Percentiles rank a stretch among this genome's conserved stretches.
These are phyloP conservation scores for Cyberlindnera euphorbiiphila DNA, from an alignment of 805 yeast genomes.

Conservation along the genomic window DNA sequence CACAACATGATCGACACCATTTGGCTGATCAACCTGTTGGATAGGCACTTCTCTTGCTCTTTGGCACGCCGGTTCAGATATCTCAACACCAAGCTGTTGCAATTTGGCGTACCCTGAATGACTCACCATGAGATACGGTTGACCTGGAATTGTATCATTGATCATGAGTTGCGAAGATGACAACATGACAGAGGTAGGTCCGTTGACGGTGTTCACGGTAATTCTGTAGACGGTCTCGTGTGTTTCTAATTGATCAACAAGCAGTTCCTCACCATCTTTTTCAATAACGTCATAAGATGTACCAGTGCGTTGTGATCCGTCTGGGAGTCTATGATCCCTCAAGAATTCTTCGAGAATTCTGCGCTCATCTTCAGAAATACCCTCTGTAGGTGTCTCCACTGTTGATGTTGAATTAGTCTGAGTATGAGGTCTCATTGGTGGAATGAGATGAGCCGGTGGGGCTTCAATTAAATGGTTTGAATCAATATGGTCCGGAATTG, in stretches of 20 bases:
- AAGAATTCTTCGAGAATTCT: conserved; percentile 6
- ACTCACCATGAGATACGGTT: conserved; percentile 28
- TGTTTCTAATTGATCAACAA: conserved; percentile 19
- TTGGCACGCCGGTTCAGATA: conserved; percentile 20
- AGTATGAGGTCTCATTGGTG: no score
- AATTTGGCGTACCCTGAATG: conserved; percentile 27
- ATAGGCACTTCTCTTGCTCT: neutral
- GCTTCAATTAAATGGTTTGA: conserved; percentile 3
- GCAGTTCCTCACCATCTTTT: conserved; percentile 21
- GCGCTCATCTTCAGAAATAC: neutral
- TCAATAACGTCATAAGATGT: conserved; percentile 10
- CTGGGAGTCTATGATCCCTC: conserved; percentile 10
- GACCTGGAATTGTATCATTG: conserved; percentile 22
- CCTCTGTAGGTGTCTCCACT: neutral
- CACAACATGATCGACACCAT: neutral
- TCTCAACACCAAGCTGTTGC: conserved; percentile 14
- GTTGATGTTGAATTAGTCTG: no score
- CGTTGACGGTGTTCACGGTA: conserved; percentile 14
- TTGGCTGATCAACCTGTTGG: neutral
- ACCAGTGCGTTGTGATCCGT: conserved; percentile 19
- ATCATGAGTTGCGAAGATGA: conserved; percentile 26
- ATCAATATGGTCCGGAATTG: neutral
- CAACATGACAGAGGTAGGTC: conserved; percentile 17
- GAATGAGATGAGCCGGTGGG: conserved; percentile 1
- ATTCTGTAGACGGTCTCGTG: conserved; percentile 14